These are phyloP conservation scores for Lactuca sativa DNA, from an alignment of 129 eudicot genomes.

Conservation along the genomic window DNA sequence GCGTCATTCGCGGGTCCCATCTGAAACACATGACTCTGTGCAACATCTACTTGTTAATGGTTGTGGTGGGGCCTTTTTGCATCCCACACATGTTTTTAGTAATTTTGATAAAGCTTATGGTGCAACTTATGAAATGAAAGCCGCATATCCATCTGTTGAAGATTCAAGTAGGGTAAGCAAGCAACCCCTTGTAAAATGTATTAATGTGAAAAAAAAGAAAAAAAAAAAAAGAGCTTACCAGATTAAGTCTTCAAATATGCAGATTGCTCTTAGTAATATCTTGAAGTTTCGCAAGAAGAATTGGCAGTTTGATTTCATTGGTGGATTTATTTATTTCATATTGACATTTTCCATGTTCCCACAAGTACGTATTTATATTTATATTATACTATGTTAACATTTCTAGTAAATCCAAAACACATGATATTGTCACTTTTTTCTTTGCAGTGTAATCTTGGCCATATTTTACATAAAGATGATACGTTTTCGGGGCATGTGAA, in stretches of 20 bases:
- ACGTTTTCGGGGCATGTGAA: conserved; percentile 76
- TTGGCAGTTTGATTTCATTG: conserved; percentile 98
- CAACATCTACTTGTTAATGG: conserved; percentile 95
- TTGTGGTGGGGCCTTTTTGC: conserved; percentile 98
- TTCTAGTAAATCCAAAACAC: neutral
- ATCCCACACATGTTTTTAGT: conserved; percentile 93
- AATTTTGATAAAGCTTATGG: conserved; percentile 63
- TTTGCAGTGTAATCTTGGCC: conserved; percentile 84
- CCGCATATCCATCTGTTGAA: conserved; percentile 87
- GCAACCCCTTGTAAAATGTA: too few species aligned
- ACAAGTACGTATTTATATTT: conserved; percentile 45
- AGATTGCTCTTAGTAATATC: conserved; percentile 96
- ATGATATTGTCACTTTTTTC: neutral
- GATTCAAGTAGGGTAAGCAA: conserved; percentile 87
- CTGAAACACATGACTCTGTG: conserved; percentile 77
- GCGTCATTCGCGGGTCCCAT: conserved; percentile 86
- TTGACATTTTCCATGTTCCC: conserved; percentile 96
- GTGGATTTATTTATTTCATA: conserved; percentile 89
- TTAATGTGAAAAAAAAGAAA: too few species aligned
- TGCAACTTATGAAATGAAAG: conserved; percentile 68
- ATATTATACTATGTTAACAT: neutral
- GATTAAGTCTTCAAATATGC: conserved; percentile 7
- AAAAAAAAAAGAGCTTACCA: too few species aligned
- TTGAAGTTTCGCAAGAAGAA: conserved; percentile 96
- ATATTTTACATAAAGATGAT: conserved; percentile 72